These are phyloP conservation scores for Populus hybrid DNA, from an alignment of 441 rosid genomes.

Conservation along the genomic window DNA sequence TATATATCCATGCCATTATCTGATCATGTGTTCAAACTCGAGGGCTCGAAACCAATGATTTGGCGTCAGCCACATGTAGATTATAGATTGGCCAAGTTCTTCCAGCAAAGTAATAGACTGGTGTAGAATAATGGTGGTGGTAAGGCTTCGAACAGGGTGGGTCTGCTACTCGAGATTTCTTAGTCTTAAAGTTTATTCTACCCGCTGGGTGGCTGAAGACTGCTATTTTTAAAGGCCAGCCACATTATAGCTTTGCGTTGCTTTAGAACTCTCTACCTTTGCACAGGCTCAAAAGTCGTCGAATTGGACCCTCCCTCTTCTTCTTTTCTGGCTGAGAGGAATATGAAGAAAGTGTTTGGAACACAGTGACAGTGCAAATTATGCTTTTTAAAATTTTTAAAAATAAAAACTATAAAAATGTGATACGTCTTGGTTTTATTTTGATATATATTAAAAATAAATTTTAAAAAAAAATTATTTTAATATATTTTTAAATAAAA, in stretches of 20 bases:
- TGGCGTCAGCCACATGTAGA: background rate
- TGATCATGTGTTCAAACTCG: background rate
- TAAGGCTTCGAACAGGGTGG: constrained; percentile 28
- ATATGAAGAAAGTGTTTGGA: background rate
- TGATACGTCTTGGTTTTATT: too few relatives aligned
- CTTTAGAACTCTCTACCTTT: constrained; percentile 17
- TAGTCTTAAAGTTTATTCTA: constrained; percentile 27
- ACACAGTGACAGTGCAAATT: too few relatives aligned
- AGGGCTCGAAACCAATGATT: background rate
- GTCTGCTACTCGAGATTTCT: constrained; percentile 29
- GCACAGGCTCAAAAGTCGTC: constrained; percentile 21
- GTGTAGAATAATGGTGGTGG: constrained; percentile 25
- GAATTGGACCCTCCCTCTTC: constrained; percentile 24
- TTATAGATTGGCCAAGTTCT: background rate
- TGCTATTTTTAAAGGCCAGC: constrained; percentile 5
- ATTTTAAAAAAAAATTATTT: too few relatives aligned
- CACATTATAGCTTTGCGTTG: constrained; percentile 23
- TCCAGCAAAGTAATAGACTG: background rate
- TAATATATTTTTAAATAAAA: too few relatives aligned
- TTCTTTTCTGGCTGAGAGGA: constrained; percentile 17
- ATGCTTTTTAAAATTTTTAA: too few relatives aligned
- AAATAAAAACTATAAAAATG: too few relatives aligned
- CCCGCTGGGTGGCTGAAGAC: constrained; percentile 21
- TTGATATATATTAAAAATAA: too few relatives aligned
- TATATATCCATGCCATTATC: constrained; percentile 5